These are phyloP conservation scores for Saccharomyces paradoxus DNA, from an alignment of 805 yeast species.

Conservation along the genomic window DNA sequence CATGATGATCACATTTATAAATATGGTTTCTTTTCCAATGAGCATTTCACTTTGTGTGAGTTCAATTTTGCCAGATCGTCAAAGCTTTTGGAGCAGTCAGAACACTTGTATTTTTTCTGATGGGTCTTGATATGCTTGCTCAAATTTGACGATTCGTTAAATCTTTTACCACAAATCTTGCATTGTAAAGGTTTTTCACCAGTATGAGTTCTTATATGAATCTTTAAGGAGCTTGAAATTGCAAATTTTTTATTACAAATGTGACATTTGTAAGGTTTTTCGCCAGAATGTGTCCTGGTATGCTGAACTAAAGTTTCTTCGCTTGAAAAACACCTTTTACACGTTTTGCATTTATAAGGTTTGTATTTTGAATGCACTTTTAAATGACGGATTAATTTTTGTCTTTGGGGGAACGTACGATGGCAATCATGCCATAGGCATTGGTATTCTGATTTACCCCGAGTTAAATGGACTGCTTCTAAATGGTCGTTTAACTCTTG, in stretches of 20 bases:
- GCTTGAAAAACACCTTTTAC: constrained; percentile 68
- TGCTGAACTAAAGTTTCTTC: constrained; percentile 76
- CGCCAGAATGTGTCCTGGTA: constrained; percentile 78
- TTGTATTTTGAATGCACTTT: constrained; percentile 81
- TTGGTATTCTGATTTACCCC: constrained; percentile 58
- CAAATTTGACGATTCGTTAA: constrained; percentile 82
- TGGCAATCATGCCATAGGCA: constrained; percentile 79
- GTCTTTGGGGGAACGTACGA: constrained; percentile 70
- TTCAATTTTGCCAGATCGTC: constrained; percentile 36
- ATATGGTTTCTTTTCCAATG: background rate
- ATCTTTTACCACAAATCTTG: constrained; percentile 73
- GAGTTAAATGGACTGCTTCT: constrained; percentile 57
- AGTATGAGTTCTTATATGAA: constrained; percentile 79
- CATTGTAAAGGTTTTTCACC: constrained; percentile 85
- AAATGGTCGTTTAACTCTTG: constrained; percentile 68
- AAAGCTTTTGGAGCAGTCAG: constrained; percentile 45
- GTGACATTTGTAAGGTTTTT: constrained; percentile 71
- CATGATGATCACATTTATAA: background rate
- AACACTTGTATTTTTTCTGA: constrained; percentile 44
- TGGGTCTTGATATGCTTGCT: constrained; percentile 85
- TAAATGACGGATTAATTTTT: constrained; percentile 76
- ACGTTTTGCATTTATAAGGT: constrained; percentile 65
- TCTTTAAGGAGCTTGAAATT: constrained; percentile 71
- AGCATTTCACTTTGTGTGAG: constrained; percentile 31
- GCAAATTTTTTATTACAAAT: constrained; percentile 73